These are phyloP conservation scores for Colletotrichum tropicicola DNA, from an alignment of 2,329 filamentous ascomycete species.

Conservation along the genomic window DNA sequence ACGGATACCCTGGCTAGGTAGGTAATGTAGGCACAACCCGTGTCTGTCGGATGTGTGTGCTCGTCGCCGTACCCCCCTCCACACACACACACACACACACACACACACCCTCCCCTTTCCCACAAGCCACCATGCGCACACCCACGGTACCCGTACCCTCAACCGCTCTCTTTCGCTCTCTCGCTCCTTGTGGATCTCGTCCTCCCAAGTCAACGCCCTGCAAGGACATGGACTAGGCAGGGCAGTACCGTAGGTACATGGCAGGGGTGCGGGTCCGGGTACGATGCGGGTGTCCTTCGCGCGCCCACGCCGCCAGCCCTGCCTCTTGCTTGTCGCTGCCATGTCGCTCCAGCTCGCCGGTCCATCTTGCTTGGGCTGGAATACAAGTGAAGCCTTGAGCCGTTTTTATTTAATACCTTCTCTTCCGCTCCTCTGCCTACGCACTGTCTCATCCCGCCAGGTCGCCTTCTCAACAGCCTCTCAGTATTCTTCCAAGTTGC, in stretches of 20 bases:
- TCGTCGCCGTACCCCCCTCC: background rate
- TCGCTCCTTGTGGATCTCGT: slow-evolving; percentile 1
- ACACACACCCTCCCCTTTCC: background rate
- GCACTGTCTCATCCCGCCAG: background rate
- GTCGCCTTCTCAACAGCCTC: background rate
- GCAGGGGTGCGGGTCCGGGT: background rate
- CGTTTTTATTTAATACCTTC: slow-evolving; percentile 29
- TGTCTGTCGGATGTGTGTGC: too few relatives aligned
- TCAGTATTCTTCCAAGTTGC: background rate
- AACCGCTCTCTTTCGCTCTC: background rate
- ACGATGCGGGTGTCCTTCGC: background rate
- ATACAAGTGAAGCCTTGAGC: slow-evolving; percentile 15
- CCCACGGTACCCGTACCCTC: slow-evolving; percentile 21
- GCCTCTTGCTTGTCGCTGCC: slow-evolving; percentile 16
- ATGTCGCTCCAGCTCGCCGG: slow-evolving; percentile 20
- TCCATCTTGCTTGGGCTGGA: slow-evolving; percentile 9
- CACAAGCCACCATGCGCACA: background rate
- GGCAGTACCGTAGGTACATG: background rate
- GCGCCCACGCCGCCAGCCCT: slow-evolving; percentile 18
- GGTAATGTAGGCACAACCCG: background rate
- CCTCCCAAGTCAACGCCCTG: slow-evolving; percentile 12
- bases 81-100: background rate
- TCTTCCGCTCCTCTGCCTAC: slow-evolving; percentile 4
- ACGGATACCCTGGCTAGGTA: background rate
- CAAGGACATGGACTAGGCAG: slow-evolving; percentile 3